Percentiles rank a stretch among this genome's conserved stretches.
Evolutionary conservation across 176 grass and related monocot genomes (phyloP).

Genomic region (Triticum urartu): DNA sequence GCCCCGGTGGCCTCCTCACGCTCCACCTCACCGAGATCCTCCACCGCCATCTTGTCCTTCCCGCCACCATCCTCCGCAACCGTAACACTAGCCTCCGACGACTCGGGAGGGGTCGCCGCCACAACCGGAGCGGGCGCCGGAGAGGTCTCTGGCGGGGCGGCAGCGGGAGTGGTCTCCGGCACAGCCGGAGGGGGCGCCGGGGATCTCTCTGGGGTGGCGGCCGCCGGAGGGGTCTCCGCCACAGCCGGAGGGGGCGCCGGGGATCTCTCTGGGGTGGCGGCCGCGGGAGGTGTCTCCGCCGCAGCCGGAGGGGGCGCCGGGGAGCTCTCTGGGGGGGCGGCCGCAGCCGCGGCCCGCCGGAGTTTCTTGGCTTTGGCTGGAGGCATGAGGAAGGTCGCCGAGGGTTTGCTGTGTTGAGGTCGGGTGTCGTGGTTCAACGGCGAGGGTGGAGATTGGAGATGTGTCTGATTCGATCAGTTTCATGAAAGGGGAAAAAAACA

Average conservation of each 20-base stretch:
- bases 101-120: conserved; percentile 1
- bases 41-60: not conserved
- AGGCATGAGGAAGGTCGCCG: not conserved
- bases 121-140: not conserved
- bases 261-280: not conserved
- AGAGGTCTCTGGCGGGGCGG: not conserved
- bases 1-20: conserved; percentile 13
- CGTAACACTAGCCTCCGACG: not conserved
- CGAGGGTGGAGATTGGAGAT: not conserved
- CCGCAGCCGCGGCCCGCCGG: not conserved
- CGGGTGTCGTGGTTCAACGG: not conserved
- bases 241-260: not conserved
- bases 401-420: not conserved
- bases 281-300: not conserved
- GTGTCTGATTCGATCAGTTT: not conserved
- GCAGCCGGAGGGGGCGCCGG: not conserved
- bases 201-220: not conserved
- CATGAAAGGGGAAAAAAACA: too few species aligned
- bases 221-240: not conserved
- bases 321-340: not conserved
- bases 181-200: not conserved
- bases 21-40: conserved; percentile 21
- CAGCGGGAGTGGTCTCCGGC: not conserved
- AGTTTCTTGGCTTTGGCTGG: not conserved
- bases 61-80: not conserved